phyloP scores from a whole-genome alignment of 495 filamentous ascomycete species.

The Penicillium atrosanguineum region DNA sequence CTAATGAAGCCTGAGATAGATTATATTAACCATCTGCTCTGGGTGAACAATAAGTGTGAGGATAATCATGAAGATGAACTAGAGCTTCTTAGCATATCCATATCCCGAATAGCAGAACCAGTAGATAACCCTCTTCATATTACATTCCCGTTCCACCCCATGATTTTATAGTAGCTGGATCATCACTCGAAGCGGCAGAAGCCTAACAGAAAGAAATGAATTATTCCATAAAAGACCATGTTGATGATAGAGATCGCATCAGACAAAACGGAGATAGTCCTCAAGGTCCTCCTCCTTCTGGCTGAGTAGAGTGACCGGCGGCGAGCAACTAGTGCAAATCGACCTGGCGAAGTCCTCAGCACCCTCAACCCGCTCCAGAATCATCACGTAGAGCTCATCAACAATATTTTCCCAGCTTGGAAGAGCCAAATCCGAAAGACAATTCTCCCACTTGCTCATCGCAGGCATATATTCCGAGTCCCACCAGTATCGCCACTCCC shows the following conservation, averaged over 20 bases:
- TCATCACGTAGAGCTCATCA: conserved; percentile 19
- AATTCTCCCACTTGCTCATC: conserved; percentile 28
- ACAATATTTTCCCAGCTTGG: conserved; percentile 27
- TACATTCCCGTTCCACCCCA: background rate
- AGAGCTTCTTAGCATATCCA: background rate
- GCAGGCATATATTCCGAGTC: conserved; percentile 11
- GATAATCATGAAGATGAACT: background rate
- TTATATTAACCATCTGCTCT: background rate
- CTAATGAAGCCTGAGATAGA: background rate
- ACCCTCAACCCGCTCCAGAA: conserved; percentile 27
- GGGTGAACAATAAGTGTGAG: background rate
- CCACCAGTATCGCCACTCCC: conserved; percentile 27
- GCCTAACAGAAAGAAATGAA: background rate
- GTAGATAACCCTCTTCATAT: background rate
- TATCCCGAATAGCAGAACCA: background rate
- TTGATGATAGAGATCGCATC: background rate
- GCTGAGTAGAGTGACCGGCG: background rate
- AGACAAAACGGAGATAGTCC: background rate
- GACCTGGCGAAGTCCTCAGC: conserved; percentile 2
- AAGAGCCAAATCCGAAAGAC: conserved; percentile 8
- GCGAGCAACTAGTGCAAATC: background rate
- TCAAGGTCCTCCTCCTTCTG: background rate
- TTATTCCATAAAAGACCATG: no score
- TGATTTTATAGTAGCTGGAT: background rate
- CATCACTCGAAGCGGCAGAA: background rate